phyloP scores from a whole-genome alignment of 2,329 filamentous ascomycete species.

The Tolypocladium tropicale region DNA sequence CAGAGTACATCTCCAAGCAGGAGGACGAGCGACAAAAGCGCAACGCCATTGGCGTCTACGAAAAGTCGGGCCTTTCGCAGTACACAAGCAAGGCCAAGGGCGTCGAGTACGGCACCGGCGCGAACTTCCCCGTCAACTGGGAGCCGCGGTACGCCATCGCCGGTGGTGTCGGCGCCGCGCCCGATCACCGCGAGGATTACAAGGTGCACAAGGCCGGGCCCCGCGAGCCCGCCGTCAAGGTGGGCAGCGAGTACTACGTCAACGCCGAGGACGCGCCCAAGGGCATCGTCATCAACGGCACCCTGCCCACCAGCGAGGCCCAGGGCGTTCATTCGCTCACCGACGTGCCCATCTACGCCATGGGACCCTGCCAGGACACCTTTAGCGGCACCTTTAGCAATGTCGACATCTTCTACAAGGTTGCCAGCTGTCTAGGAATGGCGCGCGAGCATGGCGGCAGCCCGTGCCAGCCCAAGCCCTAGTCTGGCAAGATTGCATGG shows the following conservation, averaged over 20 bases:
- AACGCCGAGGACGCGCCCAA: constrained; percentile 55
- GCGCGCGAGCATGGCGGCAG: constrained; percentile 14
- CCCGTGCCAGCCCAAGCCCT: constrained; percentile 12
- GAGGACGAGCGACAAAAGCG: constrained; percentile 62
- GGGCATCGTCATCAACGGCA: constrained; percentile 69
- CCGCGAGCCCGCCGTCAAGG: constrained; percentile 47
- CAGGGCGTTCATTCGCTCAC: constrained; percentile 70
- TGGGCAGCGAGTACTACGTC: constrained; percentile 49
- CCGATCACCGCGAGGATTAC: constrained; percentile 70
- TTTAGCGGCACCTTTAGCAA: constrained; percentile 65
- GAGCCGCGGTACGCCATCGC: constrained; percentile 75
- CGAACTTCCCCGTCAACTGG: constrained; percentile 76
- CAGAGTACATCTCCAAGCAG: constrained; percentile 60
- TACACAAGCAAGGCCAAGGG: constrained; percentile 52
- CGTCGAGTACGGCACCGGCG: constrained; percentile 60
- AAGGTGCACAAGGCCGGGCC: constrained; percentile 57
- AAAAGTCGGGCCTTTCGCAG: constrained; percentile 62
- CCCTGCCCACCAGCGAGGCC: constrained; percentile 49
- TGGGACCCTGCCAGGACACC: constrained; percentile 66
- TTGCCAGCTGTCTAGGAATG: constrained; percentile 57
- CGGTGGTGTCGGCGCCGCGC: constrained; percentile 58
- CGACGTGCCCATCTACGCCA: constrained; percentile 68
- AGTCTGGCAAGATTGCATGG: constrained; percentile 1
- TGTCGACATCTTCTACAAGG: constrained; percentile 66
- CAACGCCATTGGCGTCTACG: constrained; percentile 62